Base-by-base conservation (phyloP, 768 basidiomycete genomes). In the Pleurotus giganteus region DNA sequence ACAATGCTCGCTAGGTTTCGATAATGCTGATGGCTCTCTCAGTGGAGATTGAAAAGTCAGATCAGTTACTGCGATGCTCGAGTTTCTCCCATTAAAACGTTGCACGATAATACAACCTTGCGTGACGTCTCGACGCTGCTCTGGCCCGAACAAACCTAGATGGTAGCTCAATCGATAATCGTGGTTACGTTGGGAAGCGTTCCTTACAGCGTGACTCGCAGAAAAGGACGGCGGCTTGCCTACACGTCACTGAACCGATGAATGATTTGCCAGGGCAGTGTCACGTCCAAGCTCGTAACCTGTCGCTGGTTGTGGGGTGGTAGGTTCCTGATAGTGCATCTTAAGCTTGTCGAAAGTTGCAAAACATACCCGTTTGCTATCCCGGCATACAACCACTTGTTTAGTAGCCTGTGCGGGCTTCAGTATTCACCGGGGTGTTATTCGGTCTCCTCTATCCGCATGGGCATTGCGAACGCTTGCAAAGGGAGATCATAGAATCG, bases 71-170 rank as follows among this genome's bases (percentile, higher is more conserved):
- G 46, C 17, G 46, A 47, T 47, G 46, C 26, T 28, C 26, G 28
- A 47, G 46, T 41, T 41, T 41, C 39, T 41, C n/a, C 39, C 6
- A 41, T 41, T 41, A 41, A 41, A 41, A 41, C 12, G 39, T 41
- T 41, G 39, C 39, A 41, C 15, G n/a, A 47, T 47, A 47, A 47
- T 47, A 47, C 46, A 47, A 47, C 46, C 46, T 47, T 47, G n/a
- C 17, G 26, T 47, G 46, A 47, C 46, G 27, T 47, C 27, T 27
- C 12, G 46, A 26, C 17, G n/a, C 27, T 28, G n/a, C 28, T 47
- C 23, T 47, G 46, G 46, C 46, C 46, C 46, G 46, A 47, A 29
- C 28, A 27, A 47, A 31, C 46, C 27, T 29, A 29, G 46, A 47
- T 47, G 29, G 46, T 47, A 47, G 27, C 27, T 31, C n/a, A 31